phyloP scores from a whole-genome alignment of 1,284 basidiomycete genomes.

The Dichomitus squalens region DNA sequence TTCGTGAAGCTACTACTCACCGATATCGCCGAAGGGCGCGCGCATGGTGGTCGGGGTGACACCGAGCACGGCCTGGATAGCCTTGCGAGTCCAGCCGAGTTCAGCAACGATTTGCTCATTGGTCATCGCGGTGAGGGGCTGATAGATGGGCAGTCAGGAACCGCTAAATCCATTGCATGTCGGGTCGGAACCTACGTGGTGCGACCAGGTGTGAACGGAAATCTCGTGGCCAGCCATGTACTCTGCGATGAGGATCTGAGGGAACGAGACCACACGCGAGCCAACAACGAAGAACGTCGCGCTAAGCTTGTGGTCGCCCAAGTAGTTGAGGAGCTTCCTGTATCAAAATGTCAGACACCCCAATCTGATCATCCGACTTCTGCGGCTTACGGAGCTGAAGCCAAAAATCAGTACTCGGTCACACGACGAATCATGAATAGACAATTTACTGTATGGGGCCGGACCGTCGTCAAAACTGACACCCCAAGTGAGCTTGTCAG shows the following conservation, averaged over 20 bases:
- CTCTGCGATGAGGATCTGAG: constrained; percentile 78
- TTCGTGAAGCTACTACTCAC: constrained; percentile 18
- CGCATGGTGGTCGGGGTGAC: constrained; percentile 77
- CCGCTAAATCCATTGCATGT: background rate
- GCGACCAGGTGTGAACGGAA: constrained; percentile 80
- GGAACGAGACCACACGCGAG: constrained; percentile 84
- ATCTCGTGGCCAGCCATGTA: constrained; percentile 87
- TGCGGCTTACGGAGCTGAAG: constrained; percentile 46
- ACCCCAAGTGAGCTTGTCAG: constrained; percentile 81
- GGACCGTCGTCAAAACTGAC: constrained; percentile 88
- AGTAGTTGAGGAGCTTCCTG: constrained; percentile 69
- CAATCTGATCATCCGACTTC: background rate
- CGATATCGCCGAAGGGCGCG: constrained; percentile 51
- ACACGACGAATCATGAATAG: background rate
- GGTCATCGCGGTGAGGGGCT: constrained; percentile 81
- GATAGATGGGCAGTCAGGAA: background rate
- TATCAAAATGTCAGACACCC: background rate
- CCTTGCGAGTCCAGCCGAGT: constrained; percentile 89
- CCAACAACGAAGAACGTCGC: constrained; percentile 95
- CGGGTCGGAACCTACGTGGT: constrained; percentile 45
- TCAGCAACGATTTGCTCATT: constrained; percentile 92
- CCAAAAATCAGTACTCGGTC: constrained; percentile 8
- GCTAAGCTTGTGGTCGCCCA: constrained; percentile 64
- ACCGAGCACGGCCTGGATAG: constrained; percentile 76
- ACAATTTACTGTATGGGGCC: constrained; percentile 70